These are phyloP conservation scores for Kodamaea alishanica DNA, from an alignment of 1,139 yeast genomes.

Conservation along the genomic window DNA sequence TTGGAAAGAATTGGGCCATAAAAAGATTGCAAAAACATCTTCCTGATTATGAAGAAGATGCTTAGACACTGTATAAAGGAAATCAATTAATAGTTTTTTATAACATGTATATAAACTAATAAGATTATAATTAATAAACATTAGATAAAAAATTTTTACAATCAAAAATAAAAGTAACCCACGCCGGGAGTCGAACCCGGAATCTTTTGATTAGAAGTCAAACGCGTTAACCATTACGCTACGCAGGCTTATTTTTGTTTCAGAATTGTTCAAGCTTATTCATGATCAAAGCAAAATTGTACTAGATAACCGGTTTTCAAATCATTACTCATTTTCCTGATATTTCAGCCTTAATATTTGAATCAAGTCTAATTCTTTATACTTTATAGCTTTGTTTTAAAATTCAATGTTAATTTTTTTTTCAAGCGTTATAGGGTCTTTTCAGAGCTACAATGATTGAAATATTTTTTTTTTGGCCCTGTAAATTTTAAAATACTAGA, in stretches of 20 bases:
- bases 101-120: neutral
- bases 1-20: conserved; percentile 80
- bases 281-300: no score
- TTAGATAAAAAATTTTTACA: neutral
- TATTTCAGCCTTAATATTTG: no score
- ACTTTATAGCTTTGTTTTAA: no score
- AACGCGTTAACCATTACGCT: conserved; percentile 4
- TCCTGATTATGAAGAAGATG: conserved; percentile 32
- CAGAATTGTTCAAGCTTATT: neutral
- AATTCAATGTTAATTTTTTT: no score
- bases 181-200: conserved; percentile 2
- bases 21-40: conserved; percentile 60
- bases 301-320: no score
- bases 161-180: conserved; percentile 2
- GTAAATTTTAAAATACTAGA: no score
- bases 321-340: no score
- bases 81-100: conserved; percentile 1
- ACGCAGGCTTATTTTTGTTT: neutral
- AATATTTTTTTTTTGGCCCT: no score
- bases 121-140: neutral
- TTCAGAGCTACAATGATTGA: no score
- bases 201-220: conserved; percentile 3
- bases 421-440: no score
- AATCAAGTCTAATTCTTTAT: no score
- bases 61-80: conserved; percentile 1